These are phyloP conservation scores for Lipomyces kockii DNA, from an alignment of 805 yeast genomes.

Conservation along the genomic window DNA sequence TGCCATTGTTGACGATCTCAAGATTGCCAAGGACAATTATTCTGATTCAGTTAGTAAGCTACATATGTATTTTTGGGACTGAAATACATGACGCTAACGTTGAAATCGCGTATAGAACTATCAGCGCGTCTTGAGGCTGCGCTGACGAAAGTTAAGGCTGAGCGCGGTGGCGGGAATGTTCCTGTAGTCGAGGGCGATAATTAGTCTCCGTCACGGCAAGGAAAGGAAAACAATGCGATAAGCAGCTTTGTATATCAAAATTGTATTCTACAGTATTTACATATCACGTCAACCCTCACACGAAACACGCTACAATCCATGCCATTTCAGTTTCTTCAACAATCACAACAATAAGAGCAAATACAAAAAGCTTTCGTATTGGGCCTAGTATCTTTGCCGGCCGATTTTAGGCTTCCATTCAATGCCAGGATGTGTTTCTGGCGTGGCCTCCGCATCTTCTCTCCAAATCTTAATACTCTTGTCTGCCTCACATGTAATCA, in stretches of 20 bases:
- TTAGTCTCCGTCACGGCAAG: background rate
- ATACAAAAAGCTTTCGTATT: background rate
- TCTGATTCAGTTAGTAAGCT: conserved; percentile 21
- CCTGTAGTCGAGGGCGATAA: background rate
- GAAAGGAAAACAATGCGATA: background rate
- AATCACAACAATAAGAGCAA: background rate
- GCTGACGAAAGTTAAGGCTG: background rate
- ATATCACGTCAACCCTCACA: background rate
- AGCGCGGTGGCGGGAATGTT: background rate
- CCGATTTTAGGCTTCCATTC: conserved; percentile 45
- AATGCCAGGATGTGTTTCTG: conserved; percentile 48
- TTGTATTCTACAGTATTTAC: too few species aligned
- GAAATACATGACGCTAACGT: background rate
- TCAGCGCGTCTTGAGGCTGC: conserved; percentile 1
- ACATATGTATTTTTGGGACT: background rate
- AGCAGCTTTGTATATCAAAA: background rate
- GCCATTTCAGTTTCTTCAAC: background rate
- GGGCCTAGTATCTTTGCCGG: conserved; percentile 24
- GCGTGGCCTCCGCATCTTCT: conserved; percentile 51
- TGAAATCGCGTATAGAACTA: background rate
- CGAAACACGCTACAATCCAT: too few species aligned
- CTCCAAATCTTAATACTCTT: conserved; percentile 81
- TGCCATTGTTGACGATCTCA: conserved; percentile 25
- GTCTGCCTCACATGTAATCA: conserved; percentile 90
- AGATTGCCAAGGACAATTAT: conserved; percentile 22